Conservation (phyloP, 1,284 basidiomycete genomes). For the Naganishia albida region DNA sequence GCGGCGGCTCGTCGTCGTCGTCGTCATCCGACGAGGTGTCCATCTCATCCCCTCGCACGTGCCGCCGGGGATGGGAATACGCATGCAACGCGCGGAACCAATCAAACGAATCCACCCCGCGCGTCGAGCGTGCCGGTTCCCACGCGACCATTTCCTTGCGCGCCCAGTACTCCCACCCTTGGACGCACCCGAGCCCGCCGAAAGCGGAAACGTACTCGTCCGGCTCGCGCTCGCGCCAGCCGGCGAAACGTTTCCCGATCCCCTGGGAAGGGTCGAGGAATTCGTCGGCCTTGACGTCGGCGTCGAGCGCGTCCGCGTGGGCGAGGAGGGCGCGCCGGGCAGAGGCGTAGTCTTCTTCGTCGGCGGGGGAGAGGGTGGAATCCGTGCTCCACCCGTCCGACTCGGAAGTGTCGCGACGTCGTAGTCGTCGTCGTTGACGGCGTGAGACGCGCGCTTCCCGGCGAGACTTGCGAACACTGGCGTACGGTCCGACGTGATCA, state of each 20-base stretch:
- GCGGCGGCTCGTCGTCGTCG: conserved; percentile 58
- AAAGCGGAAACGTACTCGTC: conserved; percentile 87
- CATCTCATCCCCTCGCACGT: conserved; percentile 39
- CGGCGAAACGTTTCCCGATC: conserved; percentile 68
- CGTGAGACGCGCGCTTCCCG: conserved; percentile 58
- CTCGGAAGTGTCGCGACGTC: conserved; percentile 51
- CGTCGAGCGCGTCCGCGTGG: conserved; percentile 63
- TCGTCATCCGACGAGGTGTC: conserved; percentile 40
- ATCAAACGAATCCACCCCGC: conserved; percentile 68
- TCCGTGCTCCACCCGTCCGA: conserved; percentile 89
- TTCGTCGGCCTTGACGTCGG: conserved; percentile 81
- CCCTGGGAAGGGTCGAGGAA: conserved; percentile 80
- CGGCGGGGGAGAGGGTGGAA: conserved; percentile 64
- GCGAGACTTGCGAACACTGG: conserved; percentile 60
- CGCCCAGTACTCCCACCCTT: conserved; percentile 95
- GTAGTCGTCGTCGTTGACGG: conserved; percentile 60
- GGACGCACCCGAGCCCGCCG: conserved; percentile 83
- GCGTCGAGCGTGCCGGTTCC: conserved; percentile 73
- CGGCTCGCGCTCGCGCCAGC: conserved; percentile 72
- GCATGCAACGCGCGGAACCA: conserved; percentile 79
- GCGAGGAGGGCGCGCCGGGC: conserved; percentile 64
- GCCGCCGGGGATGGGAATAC: conserved; percentile 66
- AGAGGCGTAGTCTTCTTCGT: conserved; percentile 67
- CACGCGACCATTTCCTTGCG: conserved; percentile 81
- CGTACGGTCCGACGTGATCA: conserved; percentile 47